Conservation (phyloP, 1,284 basidiomycete species). For the Trichosporon asahii region DNA sequence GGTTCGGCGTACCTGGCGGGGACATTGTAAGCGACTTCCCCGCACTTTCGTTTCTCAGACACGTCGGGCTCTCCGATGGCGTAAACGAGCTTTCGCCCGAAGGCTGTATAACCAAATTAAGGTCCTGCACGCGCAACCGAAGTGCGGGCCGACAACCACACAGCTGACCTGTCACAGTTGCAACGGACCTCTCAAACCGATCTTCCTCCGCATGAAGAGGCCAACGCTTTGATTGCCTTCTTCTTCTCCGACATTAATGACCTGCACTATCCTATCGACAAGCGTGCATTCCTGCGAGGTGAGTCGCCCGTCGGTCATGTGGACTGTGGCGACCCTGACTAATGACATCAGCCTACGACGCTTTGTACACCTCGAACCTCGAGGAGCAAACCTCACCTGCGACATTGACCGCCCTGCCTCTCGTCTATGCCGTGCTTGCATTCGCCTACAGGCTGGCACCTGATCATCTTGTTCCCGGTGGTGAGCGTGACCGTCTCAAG, state of each 20-base stretch:
- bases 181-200: conserved; percentile 51
- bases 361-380: conserved; percentile 58
- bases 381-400: conserved; percentile 18
- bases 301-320: conserved; percentile 1
- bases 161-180: not conserved
- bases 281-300: conserved; percentile 67
- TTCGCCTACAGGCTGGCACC: conserved; percentile 81
- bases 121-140: not conserved
- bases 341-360: conserved; percentile 59
- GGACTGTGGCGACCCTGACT: not conserved
- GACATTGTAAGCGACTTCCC: not conserved
- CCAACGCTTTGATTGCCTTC: conserved; percentile 58
- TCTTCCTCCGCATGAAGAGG: conserved; percentile 66
- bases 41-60: not conserved
- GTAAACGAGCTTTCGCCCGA: not conserved
- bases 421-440: conserved; percentile 85
- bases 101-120: not conserved
- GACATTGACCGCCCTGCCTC: conserved; percentile 58
- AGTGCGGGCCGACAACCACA: not conserved
- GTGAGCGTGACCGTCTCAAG: conserved; percentile 62
- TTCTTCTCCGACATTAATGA: conserved; percentile 66
- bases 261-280: conserved; percentile 85
- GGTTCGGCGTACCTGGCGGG: not conserved
- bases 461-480: conserved; percentile 54
- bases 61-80: not conserved